phyloP scores from a whole-genome alignment of 768 basidiomycete species.

The Hysterangium stoloniferum region DNA sequence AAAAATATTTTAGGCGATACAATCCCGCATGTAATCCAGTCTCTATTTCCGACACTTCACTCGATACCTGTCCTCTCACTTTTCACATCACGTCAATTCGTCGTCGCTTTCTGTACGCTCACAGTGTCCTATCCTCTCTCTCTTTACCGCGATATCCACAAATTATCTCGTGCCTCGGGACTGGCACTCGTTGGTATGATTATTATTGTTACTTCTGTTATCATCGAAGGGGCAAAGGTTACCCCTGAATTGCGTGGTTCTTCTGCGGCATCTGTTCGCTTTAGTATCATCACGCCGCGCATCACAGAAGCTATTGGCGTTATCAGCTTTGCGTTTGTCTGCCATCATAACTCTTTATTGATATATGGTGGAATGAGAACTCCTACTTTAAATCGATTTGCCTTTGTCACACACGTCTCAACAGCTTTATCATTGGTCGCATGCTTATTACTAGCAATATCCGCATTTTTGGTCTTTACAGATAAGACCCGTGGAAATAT shows the following conservation, averaged over 20 bases:
- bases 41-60: conserved; percentile 61
- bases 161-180: conserved; percentile 86
- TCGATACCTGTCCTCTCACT: conserved; percentile 66
- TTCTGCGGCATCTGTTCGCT: conserved; percentile 46
- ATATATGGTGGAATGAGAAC: conserved; percentile 92
- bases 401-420: conserved; percentile 87
- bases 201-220: conserved; percentile 81
- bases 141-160: conserved; percentile 95
- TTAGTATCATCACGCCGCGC: conserved; percentile 69
- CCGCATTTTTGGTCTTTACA: conserved; percentile 85
- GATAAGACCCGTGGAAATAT: conserved; percentile 93
- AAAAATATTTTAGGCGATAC: conserved; percentile 65
- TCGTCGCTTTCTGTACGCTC: conserved; percentile 81
- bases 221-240: conserved; percentile 75
- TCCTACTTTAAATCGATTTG: conserved; percentile 91
- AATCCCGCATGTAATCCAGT: conserved; percentile 88
- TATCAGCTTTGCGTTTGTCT: conserved; percentile 94
- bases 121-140: conserved; percentile 92
- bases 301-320: conserved; percentile 96
- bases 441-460: conserved; percentile 78
- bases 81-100: conserved; percentile 79
- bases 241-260: conserved; percentile 70
- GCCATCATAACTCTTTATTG: conserved; percentile 94
- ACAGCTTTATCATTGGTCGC: conserved; percentile 76
- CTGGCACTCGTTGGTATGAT: conserved; percentile 91